A percentile compares a stretch with the other conserved stretches of the same genome.
Conservation (phyloP, 2,329 filamentous ascomycete genomes). For the Coniochaeta prunicola region DNA sequence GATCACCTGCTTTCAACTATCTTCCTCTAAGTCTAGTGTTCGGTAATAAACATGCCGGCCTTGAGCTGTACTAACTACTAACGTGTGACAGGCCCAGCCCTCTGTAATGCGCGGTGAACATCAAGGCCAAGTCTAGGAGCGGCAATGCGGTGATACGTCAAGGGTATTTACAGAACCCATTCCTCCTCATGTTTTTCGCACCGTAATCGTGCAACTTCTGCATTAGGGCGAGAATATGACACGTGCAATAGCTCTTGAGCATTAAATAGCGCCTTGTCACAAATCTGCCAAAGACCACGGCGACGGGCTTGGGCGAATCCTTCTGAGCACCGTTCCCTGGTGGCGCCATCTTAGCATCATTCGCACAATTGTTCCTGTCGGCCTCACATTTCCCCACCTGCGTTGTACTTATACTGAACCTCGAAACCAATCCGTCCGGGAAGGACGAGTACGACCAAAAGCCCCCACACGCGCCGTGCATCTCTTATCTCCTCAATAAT, state of each 20-base stretch:
- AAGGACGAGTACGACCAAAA: constrained; percentile 64
- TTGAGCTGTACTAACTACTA: neutral
- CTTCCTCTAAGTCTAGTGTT: neutral
- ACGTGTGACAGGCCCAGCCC: neutral
- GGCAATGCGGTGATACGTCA: neutral
- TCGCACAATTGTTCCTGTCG: neutral
- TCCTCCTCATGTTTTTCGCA: neutral
- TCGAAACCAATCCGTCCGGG: constrained; percentile 37
- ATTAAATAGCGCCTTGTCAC: neutral
- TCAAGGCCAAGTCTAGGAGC: neutral
- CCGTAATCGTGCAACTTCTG: neutral
- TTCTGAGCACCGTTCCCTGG: neutral
- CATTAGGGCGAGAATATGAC: neutral
- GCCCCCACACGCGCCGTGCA: neutral
- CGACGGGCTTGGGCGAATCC: neutral
- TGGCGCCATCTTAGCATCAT: neutral
- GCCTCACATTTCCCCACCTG: neutral
- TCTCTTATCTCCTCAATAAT: neutral
- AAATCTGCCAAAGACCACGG: neutral
- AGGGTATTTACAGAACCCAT: neutral
- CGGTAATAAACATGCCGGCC: neutral
- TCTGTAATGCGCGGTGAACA: neutral
- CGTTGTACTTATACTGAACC: neutral
- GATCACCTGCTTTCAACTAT: neutral
- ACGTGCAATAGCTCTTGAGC: neutral